A percentile compares a stretch with the other conserved stretches of the same genome.
Conservation (phyloP, 305 asterid species). For the Fraxinus baroniana region DNA sequence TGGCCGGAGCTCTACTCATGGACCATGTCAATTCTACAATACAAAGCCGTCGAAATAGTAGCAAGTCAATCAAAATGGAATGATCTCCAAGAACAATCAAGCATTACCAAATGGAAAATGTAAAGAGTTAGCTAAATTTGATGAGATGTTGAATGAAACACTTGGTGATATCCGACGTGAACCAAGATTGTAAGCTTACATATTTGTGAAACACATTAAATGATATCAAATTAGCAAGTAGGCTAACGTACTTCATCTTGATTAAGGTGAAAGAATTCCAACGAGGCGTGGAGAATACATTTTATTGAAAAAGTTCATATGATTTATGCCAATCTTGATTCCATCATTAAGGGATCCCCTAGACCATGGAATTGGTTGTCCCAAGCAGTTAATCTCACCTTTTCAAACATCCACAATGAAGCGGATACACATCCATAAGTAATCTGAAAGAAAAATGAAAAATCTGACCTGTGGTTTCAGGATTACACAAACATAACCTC, state of each 20-base stretch:
- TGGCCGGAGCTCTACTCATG: no score
- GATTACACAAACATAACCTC: not conserved
- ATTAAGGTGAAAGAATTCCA: not conserved
- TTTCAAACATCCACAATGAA: not conserved
- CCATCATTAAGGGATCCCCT: not conserved
- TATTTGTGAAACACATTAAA: not conserved
- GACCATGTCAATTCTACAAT: no score
- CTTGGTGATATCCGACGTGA: not conserved
- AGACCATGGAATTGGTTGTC: not conserved
- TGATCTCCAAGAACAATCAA: not conserved
- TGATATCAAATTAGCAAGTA: not conserved
- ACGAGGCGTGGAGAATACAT: not conserved
- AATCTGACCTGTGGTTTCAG: not conserved
- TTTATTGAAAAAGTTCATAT: not conserved
- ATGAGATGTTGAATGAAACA: not conserved
- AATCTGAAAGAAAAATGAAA: not conserved
- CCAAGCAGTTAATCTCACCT: not conserved
- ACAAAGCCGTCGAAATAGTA: no score
- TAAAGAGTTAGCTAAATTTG: not conserved
- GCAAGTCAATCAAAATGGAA: not conserved
- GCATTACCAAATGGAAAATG: not conserved
- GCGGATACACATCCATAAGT: not conserved
- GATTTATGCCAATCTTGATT: not conserved
- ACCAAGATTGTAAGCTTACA: not conserved
- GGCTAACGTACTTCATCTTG: not conserved